Evolutionary conservation across 2,329 filamentous ascomycete genomes (phyloP).

Genomic region (Sporothrix variecibatus): DNA sequence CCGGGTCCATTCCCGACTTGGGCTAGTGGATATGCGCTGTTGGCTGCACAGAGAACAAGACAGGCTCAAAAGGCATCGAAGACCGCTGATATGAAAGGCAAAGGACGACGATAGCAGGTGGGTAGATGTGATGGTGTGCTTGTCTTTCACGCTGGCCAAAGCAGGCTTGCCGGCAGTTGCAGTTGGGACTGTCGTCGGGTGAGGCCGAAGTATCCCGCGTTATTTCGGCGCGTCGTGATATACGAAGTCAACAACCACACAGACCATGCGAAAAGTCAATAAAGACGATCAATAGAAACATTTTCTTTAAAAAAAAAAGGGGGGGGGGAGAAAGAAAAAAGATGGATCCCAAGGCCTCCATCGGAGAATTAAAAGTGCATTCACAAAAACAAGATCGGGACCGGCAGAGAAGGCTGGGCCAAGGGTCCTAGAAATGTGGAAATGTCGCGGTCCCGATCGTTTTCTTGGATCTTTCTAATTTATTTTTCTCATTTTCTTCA

Average conservation of each 20-base stretch:
- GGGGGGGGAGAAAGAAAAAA: background rate
- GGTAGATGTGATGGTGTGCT: background rate
- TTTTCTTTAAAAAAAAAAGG: background rate
- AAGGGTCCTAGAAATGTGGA: background rate
- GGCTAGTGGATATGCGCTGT: conserved; percentile 2
- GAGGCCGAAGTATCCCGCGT: background rate
- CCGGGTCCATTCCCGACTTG: conserved; percentile 11
- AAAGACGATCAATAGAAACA: background rate
- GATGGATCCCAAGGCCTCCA: background rate
- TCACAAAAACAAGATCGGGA: background rate
- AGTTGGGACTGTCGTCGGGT: background rate
- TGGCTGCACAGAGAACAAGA: background rate
- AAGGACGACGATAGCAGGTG: background rate
- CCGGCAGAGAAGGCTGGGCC: background rate
- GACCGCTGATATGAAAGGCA: background rate
- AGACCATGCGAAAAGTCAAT: background rate
- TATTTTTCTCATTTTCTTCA: background rate
- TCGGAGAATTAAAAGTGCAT: background rate
- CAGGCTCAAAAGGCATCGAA: background rate
- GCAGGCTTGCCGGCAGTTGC: background rate
- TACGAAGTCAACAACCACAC: background rate
- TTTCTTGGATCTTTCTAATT: background rate
- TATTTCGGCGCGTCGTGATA: background rate
- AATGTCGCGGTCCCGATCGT: background rate
- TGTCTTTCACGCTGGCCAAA: background rate